phyloP scores from a whole-genome alignment of 108 stramenopile species.

The Discostella stelligeroides region DNA sequence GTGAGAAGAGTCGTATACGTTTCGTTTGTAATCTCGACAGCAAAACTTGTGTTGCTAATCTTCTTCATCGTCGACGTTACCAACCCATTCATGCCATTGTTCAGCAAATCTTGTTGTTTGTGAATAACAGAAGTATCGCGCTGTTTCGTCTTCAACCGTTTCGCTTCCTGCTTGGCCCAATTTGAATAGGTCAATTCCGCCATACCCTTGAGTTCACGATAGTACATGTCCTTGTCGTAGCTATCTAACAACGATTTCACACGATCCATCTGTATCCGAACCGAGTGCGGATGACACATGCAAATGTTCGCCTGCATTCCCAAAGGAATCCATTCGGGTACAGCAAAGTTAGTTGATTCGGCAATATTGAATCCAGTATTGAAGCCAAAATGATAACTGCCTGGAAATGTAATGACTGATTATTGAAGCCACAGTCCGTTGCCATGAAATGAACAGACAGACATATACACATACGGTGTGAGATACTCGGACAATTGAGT shows the following conservation, averaged over 20 bases:
- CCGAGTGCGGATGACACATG: constrained; percentile 91
- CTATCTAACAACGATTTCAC: constrained; percentile 72
- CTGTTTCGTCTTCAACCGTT: constrained; percentile 43
- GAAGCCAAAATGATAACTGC: constrained; percentile 97
- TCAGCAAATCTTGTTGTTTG: constrained; percentile 17
- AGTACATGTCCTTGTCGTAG: constrained; percentile 67
- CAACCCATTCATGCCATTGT: not conserved
- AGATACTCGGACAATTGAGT: not conserved
- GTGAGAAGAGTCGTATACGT: not conserved
- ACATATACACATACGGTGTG: not conserved
- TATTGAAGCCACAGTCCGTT: not conserved
- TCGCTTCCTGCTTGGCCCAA: constrained; percentile 55
- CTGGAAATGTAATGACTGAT: constrained; percentile 92
- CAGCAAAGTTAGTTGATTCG: constrained; percentile 95
- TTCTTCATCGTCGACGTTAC: constrained; percentile 16
- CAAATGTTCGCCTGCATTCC: constrained; percentile 84
- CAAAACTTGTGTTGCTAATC: constrained; percentile 34
- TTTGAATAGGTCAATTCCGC: constrained; percentile 36
- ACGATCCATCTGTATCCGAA: constrained; percentile 87
- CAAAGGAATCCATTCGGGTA: constrained; percentile 91
- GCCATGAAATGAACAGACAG: no score
- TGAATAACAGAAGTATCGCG: constrained; percentile 3
- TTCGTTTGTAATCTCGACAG: constrained; percentile 51
- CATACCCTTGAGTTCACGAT: constrained; percentile 33
- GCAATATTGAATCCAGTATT: constrained; percentile 98